A percentile compares a stretch with the other conserved stretches of the same genome.
Evolutionary conservation across 306 rosid genomes (phyloP).

Genomic region (Argentina anserina): DNA sequence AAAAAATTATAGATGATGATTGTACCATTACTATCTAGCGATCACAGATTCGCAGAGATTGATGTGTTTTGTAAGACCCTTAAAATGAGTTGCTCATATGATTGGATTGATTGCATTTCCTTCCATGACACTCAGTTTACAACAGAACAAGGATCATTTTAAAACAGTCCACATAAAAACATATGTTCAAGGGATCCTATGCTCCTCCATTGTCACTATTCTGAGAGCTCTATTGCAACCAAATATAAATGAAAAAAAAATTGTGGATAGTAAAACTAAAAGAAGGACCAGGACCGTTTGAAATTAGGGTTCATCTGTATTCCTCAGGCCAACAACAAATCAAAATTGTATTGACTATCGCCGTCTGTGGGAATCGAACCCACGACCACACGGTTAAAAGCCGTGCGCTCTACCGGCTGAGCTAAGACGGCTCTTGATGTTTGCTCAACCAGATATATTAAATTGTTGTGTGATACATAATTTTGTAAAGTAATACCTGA

Average conservation of each 20-base stretch:
- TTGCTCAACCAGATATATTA: no score
- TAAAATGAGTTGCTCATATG: no score
- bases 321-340: neutral
- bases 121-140: no score
- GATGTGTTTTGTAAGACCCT: no score
- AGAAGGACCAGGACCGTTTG: neutral
- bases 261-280: neutral
- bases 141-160: no score
- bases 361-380: constrained; percentile 13
- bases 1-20: no score
- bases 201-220: neutral
- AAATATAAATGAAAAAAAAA: no score
- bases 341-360: neutral
- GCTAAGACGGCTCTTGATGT: neutral
- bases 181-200: constrained; percentile 4
- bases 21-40: no score
- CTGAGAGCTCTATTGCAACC: neutral
- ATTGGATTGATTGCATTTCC: no score
- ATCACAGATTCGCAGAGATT: no score
- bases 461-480: no score
- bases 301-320: neutral
- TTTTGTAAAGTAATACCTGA: neutral
- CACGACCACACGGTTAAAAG: constrained; percentile 14
- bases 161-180: constrained; percentile 2
- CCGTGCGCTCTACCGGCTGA: constrained; percentile 7